These are phyloP conservation scores for Plectosphaerella sp. DNA, from an alignment of 2,329 filamentous ascomycete genomes.

Conservation along the genomic window DNA sequence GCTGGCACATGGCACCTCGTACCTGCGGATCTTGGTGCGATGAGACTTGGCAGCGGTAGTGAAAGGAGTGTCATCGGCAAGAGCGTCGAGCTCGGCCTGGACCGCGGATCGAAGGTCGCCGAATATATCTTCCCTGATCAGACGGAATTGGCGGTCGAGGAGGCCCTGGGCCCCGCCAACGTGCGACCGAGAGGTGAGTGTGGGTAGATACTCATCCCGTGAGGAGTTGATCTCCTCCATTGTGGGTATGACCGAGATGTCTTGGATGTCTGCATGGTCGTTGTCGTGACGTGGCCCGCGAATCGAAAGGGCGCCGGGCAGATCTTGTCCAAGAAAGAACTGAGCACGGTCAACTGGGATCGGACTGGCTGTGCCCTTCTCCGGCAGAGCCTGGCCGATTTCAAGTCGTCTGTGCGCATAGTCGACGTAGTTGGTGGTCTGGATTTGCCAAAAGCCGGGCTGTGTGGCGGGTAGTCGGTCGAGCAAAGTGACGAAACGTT, in stretches of 20 bases:
- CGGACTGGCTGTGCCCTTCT: constrained; percentile 3
- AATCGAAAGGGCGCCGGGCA: constrained; percentile 26
- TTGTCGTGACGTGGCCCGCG: constrained; percentile 41
- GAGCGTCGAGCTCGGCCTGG: constrained; percentile 24
- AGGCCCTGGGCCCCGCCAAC: constrained; percentile 39
- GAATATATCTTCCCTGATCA: constrained; percentile 51
- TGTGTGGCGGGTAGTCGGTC: constrained; percentile 2
- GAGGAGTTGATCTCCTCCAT: constrained; percentile 37
- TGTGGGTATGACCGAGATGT: constrained; percentile 47
- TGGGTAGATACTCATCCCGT: constrained; percentile 38
- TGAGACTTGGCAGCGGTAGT: background rate
- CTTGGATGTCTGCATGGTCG: constrained; percentile 37
- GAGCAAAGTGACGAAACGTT: background rate
- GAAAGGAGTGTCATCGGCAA: background rate
- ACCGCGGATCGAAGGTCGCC: constrained; percentile 47
- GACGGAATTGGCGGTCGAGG: constrained; percentile 50
- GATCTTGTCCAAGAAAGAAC: constrained; percentile 24
- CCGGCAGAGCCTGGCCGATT: constrained; percentile 18
- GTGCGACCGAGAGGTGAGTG: constrained; percentile 22
- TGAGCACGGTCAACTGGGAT: constrained; percentile 11
- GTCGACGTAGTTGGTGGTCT: constrained; percentile 22
- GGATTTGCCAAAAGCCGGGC: constrained; percentile 20
- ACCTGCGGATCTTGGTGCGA: background rate
- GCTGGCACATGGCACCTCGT: constrained; percentile 11
- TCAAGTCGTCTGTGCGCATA: constrained; percentile 25